Base-by-base conservation (phyloP, 1,284 basidiomycete genomes). In the Austropuccinia psidii region DNA sequence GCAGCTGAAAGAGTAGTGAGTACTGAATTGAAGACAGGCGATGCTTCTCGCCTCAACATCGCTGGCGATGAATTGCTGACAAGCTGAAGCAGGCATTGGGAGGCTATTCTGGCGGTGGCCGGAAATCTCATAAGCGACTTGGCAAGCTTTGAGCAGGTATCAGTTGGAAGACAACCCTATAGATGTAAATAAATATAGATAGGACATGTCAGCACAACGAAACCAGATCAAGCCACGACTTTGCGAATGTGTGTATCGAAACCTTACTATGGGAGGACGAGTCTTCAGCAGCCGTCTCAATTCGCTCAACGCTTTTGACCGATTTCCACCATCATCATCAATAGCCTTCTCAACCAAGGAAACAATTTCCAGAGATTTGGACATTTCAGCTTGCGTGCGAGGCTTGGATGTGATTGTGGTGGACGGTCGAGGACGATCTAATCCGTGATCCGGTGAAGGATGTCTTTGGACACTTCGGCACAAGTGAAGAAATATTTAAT, bases 51-150 rank as follows among this genome's bases (percentile, higher is more conserved):
- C 15, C 27, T 62, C 17, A 73, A 27, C 17, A 73, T 41, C 21
- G 27, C 47, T 33, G 69, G 45, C 19, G 69, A 73, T 21, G 69
- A 62, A 43, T 73, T 49, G 35, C 47, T 62, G 69, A 73, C 11
- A 27, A 73, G 29, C 43, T 61, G 69, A 21, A 73, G 29, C n/a
- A 73, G 58, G 24, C 43, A 61, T 64, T 62, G 69, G n/a, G 69
- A 73, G 29, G 58, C 49, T 13, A 61, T 35, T 35, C 33, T 60
- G 17, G 58, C 57, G n/a, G 58, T 61, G 33, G 33, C 37, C 54
- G 69, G 57, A 45, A 49, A 54, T n/a, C 58, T 24, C 31, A 54
- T 39, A 47, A 73, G 47, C 7, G 58, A 52, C 27, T 24, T 41
- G 4, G 69, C 57, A n/a, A 73, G 31, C 17, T 13, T 31, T 9